phyloP scores from a whole-genome alignment of 139 green algal genomes.

The Chlamydomonas eustigma region DNA sequence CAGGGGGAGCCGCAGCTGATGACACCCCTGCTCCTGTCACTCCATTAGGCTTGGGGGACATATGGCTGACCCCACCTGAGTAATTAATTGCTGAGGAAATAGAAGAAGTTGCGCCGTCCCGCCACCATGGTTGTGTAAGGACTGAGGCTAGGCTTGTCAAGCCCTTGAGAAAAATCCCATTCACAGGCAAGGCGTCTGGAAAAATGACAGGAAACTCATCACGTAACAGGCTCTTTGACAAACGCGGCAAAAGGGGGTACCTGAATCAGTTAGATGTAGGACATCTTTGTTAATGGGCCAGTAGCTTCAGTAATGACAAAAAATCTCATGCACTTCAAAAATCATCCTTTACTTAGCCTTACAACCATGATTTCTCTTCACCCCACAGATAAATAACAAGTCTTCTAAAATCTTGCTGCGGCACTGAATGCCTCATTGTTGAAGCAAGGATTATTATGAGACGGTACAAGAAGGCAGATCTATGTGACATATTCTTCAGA shows the following conservation, averaged over 20 bases:
- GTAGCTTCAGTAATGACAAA: not conserved
- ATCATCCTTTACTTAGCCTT: not conserved
- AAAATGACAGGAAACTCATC: not conserved
- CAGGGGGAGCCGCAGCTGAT: not conserved
- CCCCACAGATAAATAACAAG: too few species aligned
- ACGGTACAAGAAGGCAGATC: slow-evolving; percentile 40
- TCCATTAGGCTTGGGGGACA: too few species aligned
- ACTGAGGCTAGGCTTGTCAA: not conserved
- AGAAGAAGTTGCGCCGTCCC: not conserved
- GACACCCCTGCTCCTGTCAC: too few species aligned
- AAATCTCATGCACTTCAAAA: not conserved
- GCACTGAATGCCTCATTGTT: not conserved
- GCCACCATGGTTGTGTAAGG: not conserved
- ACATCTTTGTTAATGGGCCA: not conserved
- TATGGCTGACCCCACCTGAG: too few species aligned
- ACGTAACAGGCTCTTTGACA: not conserved
- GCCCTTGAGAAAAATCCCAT: not conserved
- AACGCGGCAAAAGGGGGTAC: not conserved
- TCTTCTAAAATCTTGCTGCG: not conserved
- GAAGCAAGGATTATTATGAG: not conserved
- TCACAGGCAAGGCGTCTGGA: not conserved
- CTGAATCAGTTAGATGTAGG: not conserved
- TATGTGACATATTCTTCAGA: too few species aligned
- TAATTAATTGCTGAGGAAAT: not conserved
- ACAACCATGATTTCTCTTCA: too few species aligned